Evolutionary conservation across 495 filamentous ascomycete species (phyloP).

Genomic region (Darksidea phi): DNA sequence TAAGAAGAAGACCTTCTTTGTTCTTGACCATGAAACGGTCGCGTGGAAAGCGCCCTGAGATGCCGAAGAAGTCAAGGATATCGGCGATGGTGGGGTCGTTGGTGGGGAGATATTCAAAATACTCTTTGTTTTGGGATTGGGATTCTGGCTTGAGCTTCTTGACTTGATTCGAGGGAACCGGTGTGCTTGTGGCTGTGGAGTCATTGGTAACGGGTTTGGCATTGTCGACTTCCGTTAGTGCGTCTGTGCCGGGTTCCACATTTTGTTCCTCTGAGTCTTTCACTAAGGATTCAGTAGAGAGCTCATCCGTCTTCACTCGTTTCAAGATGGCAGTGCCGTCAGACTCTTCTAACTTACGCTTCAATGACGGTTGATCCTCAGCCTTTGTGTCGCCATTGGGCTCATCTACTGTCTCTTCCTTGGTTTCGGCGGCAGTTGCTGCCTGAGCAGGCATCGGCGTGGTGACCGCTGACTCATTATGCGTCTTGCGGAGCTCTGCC

Average conservation of each 20-base stretch:
- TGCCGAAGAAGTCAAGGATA: constrained; percentile 77
- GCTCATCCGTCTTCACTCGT: constrained; percentile 16
- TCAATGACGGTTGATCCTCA: constrained; percentile 37
- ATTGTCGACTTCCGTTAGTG: background rate
- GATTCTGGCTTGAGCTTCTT: constrained; percentile 7
- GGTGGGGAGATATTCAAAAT: constrained; percentile 80
- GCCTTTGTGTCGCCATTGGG: background rate
- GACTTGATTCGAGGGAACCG: background rate
- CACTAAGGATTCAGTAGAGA: background rate
- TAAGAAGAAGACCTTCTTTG: constrained; percentile 72
- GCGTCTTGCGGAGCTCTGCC: constrained; percentile 38
- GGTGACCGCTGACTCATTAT: background rate
- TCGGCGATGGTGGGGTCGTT: constrained; percentile 70
- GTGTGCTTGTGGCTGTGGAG: constrained; percentile 5
- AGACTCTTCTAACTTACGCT: constrained; percentile 49
- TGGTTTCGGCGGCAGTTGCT: background rate
- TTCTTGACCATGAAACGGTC: constrained; percentile 97
- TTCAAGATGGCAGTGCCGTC: constrained; percentile 49
- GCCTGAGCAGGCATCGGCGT: background rate
- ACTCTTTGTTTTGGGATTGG: constrained; percentile 52
- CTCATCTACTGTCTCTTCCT: background rate
- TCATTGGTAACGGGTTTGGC: background rate
- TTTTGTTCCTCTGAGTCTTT: background rate
- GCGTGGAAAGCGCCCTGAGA: constrained; percentile 77
- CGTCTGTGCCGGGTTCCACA: background rate